phyloP scores from a whole-genome alignment of 768 basidiomycete genomes.

The Amanita pallidorosea region DNA sequence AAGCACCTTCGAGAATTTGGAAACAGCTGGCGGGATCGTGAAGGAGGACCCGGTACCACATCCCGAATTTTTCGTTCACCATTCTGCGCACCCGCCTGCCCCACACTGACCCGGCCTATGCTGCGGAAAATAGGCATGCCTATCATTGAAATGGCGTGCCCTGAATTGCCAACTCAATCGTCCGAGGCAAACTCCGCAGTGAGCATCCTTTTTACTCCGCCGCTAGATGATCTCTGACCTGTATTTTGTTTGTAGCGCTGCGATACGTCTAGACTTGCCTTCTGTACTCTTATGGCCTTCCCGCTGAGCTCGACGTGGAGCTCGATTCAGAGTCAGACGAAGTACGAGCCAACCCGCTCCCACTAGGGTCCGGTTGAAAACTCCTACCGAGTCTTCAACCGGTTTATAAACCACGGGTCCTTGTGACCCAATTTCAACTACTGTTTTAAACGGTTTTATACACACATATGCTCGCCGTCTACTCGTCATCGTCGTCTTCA shows the following conservation, averaged over 20 bases:
- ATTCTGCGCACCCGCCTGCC: slow-evolving; percentile 9
- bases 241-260: slow-evolving; percentile 9
- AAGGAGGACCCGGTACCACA: too few species aligned
- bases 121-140: slow-evolving; percentile 9
- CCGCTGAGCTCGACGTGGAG: slow-evolving; percentile 16
- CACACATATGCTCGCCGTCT: slow-evolving; percentile 26
- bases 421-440: too few species aligned
- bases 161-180: slow-evolving; percentile 10
- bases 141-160: slow-evolving; percentile 7
- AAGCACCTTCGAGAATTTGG: too few species aligned
- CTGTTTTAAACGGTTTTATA: too few species aligned
- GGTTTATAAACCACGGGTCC: too few species aligned
- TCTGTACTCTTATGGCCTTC: slow-evolving; percentile 1
- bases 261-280: slow-evolving; percentile 7
- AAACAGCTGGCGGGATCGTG: too few species aligned
- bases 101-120: slow-evolving; percentile 12
- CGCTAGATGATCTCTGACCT: not conserved
- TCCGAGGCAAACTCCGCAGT: slow-evolving; percentile 12
- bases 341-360: slow-evolving; percentile 9
- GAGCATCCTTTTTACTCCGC: slow-evolving; percentile 1
- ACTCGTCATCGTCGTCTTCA: slow-evolving; percentile 2
- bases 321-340: slow-evolving; percentile 10
- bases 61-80: too few species aligned
- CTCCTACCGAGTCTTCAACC: too few species aligned
- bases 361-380: too few species aligned